phyloP scores from a whole-genome alignment of 495 filamentous ascomycete genomes.

The Penicillium egyptiacum region DNA sequence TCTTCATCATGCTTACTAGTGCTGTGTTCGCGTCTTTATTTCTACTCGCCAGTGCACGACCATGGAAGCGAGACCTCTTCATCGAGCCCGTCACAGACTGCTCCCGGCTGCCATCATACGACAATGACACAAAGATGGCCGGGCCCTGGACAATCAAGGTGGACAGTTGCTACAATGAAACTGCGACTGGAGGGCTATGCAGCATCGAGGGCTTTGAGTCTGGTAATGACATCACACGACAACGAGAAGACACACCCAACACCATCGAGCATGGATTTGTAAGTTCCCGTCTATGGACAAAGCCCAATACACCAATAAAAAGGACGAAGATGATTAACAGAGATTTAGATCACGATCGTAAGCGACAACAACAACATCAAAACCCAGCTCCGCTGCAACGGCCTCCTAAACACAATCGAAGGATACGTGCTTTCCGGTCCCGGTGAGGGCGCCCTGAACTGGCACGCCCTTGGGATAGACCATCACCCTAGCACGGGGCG shows the following conservation, averaged over 20 bases:
- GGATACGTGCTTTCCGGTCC: constrained; percentile 17
- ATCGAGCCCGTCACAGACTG: constrained; percentile 10
- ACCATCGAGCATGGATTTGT: constrained; percentile 16
- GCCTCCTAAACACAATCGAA: constrained; percentile 14
- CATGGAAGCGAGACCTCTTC: background rate
- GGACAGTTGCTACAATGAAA: constrained; percentile 11
- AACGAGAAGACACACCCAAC: constrained; percentile 5
- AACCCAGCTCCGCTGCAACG: constrained; percentile 24
- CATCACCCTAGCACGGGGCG: constrained; percentile 9
- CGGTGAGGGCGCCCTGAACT: constrained; percentile 8
- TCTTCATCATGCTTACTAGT: constrained; percentile 1
- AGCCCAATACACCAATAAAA: background rate
- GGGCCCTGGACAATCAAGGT: constrained; percentile 17
- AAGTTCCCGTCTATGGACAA: too few relatives aligned
- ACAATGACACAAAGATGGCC: constrained; percentile 17
- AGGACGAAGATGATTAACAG: background rate
- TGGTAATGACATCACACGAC: constrained; percentile 12
- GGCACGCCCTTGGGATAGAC: constrained; percentile 19
- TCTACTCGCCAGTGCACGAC: constrained; percentile 8
- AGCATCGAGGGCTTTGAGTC: constrained; percentile 15
- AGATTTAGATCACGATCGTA: constrained; percentile 12
- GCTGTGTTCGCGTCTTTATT: background rate
- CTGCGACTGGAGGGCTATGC: background rate
- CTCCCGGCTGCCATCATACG: constrained; percentile 13
- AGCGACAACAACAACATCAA: constrained; percentile 4